Conservation (phyloP, 129 eudicot species). For the Saussurea involucrata region DNA sequence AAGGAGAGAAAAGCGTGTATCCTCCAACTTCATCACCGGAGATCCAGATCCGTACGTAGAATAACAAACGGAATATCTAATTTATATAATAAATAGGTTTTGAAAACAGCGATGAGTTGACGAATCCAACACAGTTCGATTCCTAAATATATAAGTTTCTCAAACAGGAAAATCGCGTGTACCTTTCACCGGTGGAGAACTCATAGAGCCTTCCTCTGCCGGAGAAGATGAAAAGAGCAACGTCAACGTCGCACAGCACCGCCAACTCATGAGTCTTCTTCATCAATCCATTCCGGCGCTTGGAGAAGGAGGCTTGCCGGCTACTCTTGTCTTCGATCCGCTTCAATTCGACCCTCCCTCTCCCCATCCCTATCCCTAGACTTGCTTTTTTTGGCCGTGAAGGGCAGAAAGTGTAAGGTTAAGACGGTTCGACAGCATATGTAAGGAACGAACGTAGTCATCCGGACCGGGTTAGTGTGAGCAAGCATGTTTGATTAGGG, state of each 20-base stretch:
- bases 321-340: slow-evolving; percentile 38
- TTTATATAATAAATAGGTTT: background rate
- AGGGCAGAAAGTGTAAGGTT: background rate
- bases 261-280: slow-evolving; percentile 37
- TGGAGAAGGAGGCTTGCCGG: slow-evolving; percentile 33
- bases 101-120: background rate
- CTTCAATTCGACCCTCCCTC: slow-evolving; percentile 31
- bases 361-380: slow-evolving; percentile 19
- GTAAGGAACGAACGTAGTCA: background rate
- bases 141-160: too few species aligned
- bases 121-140: too few species aligned
- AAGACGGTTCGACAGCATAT: background rate
- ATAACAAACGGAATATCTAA: too few species aligned
- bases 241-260: slow-evolving; percentile 34
- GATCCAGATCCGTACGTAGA: background rate
- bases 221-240: slow-evolving; percentile 35
- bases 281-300: slow-evolving; percentile 37
- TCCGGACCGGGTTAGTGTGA: background rate
- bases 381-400: background rate
- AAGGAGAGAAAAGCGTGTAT: too few species aligned
- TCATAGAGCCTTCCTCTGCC: slow-evolving; percentile 28
- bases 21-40: slow-evolving; percentile 1
- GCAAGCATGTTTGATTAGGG: too few species aligned
- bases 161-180: background rate
- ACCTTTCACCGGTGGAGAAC: slow-evolving; percentile 34